These are phyloP conservation scores for Debaryomyces coudertii DNA, from an alignment of 1,139 yeast genomes.

Conservation along the genomic window DNA sequence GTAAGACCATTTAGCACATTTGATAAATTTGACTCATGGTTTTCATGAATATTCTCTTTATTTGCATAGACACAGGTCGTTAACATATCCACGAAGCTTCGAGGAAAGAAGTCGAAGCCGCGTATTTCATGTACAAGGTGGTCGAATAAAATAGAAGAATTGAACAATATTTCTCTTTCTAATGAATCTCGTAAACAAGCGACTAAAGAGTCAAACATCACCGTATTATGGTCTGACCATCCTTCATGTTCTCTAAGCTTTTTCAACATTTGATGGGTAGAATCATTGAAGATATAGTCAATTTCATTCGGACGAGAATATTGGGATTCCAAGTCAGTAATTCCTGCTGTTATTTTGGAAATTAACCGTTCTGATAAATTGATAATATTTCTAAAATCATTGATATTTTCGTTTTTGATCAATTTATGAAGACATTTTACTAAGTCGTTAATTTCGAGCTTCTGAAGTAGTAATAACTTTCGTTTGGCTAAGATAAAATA, in stretches of 20 bases:
- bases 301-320: constrained; percentile 54
- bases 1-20: constrained; percentile 17
- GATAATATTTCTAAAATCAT: constrained; percentile 14
- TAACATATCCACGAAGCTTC: constrained; percentile 19
- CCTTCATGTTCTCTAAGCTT: constrained; percentile 54
- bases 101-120: constrained; percentile 25
- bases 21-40: constrained; percentile 8
- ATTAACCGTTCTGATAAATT: constrained; percentile 31
- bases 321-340: constrained; percentile 52
- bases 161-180: constrained; percentile 57
- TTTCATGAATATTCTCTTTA: constrained; percentile 5
- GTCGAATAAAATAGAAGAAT: constrained; percentile 55
- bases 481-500: constrained; percentile 61
- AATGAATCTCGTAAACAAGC: constrained; percentile 47
- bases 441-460: constrained; percentile 40
- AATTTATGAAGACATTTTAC: constrained; percentile 16
- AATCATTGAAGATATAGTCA: constrained; percentile 49
- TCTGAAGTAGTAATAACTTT: constrained; percentile 51
- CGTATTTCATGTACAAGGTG: constrained; percentile 36
- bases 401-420: not conserved
- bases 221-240: constrained; percentile 53
- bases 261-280: constrained; percentile 45
- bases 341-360: constrained; percentile 27
- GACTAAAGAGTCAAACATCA: constrained; percentile 43
- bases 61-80: constrained; percentile 5